Evolutionary conservation across 371 early-diverging fungal genomes (phyloP).

Genomic region (Mortierella sp.): DNA sequence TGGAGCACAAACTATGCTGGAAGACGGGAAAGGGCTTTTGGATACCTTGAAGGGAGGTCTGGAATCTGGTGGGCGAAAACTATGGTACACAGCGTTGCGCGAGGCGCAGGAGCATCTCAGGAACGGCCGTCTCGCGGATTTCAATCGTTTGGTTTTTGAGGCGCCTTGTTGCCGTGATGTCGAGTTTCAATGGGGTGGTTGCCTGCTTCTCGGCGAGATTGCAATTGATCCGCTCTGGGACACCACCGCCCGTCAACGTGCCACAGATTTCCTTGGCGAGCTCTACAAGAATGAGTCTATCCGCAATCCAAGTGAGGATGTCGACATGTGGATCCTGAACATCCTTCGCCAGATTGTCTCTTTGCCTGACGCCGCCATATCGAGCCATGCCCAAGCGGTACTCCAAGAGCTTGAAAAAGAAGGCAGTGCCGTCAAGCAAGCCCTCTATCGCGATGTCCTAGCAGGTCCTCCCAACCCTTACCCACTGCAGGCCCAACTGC

Average conservation of each 20-base stretch:
- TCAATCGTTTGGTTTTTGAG: slow-evolving; percentile 5
- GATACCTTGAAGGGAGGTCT: slow-evolving; percentile 4
- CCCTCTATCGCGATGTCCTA: too few relatives aligned
- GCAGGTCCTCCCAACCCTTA: not conserved
- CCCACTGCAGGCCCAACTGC: not conserved
- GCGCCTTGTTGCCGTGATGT: slow-evolving; percentile 16
- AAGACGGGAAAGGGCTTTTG: not conserved
- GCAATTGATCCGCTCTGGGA: not conserved
- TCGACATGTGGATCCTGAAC: slow-evolving; percentile 5
- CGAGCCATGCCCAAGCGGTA: not conserved
- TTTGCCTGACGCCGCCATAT: not conserved
- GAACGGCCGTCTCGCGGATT: slow-evolving; percentile 1
- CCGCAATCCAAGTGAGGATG: not conserved
- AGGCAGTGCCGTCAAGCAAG: not conserved
- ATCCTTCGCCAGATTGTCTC: not conserved
- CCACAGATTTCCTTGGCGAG: slow-evolving; percentile 12
- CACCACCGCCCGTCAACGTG: not conserved
- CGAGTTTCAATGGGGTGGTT: slow-evolving; percentile 12
- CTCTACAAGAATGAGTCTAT: slow-evolving; percentile 13
- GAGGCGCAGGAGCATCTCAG: not conserved
- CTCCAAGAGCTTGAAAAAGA: not conserved
- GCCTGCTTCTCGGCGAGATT: slow-evolving; percentile 10
- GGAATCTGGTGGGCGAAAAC: not conserved
- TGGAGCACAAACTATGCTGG: not conserved
- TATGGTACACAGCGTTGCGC: slow-evolving; percentile 15